Conservation (phyloP, 495 filamentous ascomycete species). For the Cetradonia linearis region DNA sequence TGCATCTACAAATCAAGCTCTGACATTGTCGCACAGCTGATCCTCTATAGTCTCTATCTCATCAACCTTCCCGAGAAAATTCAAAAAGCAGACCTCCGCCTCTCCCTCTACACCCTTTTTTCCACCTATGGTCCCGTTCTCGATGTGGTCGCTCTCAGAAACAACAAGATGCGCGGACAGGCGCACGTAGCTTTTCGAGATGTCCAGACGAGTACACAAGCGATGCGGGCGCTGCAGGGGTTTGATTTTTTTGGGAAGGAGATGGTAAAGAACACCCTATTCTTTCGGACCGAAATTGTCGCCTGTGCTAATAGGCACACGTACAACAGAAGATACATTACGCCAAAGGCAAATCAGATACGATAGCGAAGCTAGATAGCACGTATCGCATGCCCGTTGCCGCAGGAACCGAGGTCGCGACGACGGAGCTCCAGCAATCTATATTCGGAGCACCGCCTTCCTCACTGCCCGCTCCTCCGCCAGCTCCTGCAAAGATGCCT, state of each 20-base stretch:
- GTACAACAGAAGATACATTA: constrained; percentile 67
- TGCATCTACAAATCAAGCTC: constrained; percentile 16
- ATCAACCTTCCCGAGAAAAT: constrained; percentile 79
- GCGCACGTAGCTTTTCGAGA: constrained; percentile 90
- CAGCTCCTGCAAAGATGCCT: constrained; percentile 35
- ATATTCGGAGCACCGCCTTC: constrained; percentile 64
- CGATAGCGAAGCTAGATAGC: constrained; percentile 80
- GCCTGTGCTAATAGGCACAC: neutral
- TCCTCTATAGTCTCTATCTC: constrained; percentile 60
- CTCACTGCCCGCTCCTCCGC: constrained; percentile 32
- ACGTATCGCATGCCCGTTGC: constrained; percentile 59
- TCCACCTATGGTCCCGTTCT: constrained; percentile 87
- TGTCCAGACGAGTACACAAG: constrained; percentile 74
- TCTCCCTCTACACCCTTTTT: constrained; percentile 84
- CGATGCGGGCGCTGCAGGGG: constrained; percentile 77
- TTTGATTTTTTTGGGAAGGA: constrained; percentile 80
- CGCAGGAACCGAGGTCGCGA: constrained; percentile 40
- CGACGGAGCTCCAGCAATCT: constrained; percentile 69
- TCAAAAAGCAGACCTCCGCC: constrained; percentile 70
- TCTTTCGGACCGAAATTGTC: neutral
- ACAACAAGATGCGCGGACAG: constrained; percentile 84
- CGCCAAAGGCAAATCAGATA: constrained; percentile 74
- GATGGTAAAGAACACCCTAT: constrained; percentile 52
- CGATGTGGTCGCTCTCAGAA: constrained; percentile 86
- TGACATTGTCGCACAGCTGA: constrained; percentile 27